Evolutionary conservation across 2,329 filamentous ascomycete genomes (phyloP).

Genomic region (Fonsecaea pedrosoi): DNA sequence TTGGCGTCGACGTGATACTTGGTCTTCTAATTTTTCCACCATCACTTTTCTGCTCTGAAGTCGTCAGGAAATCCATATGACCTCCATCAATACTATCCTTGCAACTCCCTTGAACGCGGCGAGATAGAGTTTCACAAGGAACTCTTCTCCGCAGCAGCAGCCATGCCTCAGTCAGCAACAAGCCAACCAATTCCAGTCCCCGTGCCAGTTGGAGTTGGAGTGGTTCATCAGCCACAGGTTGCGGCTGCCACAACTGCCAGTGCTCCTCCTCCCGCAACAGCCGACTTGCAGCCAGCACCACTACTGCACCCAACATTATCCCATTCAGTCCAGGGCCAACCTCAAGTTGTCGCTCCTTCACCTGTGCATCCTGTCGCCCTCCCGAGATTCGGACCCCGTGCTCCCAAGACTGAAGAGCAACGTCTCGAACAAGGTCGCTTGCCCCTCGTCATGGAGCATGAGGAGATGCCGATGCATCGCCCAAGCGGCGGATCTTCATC

Average conservation of each 20-base stretch:
- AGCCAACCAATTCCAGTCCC: constrained; percentile 22
- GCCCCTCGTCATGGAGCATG: constrained; percentile 50
- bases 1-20: constrained; percentile 1
- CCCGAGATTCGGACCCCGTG: constrained; percentile 27
- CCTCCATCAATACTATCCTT: background rate
- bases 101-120: background rate
- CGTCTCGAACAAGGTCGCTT: constrained; percentile 35
- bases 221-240: constrained; percentile 24
- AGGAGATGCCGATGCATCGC: constrained; percentile 51
- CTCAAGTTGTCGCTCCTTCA: constrained; percentile 31
- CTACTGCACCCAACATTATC: constrained; percentile 3
- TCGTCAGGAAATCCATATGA: background rate
- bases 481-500: constrained; percentile 49
- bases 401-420: constrained; percentile 31
- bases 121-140: constrained; percentile 21
- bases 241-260: constrained; percentile 9
- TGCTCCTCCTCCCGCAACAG: constrained; percentile 5
- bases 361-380: constrained; percentile 25
- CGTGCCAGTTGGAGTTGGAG: background rate
- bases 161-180: constrained; percentile 13
- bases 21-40: background rate
- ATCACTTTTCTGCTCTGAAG: background rate
- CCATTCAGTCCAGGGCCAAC: constrained; percentile 18
- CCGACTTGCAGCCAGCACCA: constrained; percentile 24
- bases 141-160: constrained; percentile 17